These are phyloP conservation scores for Magnaporthiopsis incrustans DNA, from an alignment of 2,329 filamentous ascomycete species.

Conservation along the genomic window DNA sequence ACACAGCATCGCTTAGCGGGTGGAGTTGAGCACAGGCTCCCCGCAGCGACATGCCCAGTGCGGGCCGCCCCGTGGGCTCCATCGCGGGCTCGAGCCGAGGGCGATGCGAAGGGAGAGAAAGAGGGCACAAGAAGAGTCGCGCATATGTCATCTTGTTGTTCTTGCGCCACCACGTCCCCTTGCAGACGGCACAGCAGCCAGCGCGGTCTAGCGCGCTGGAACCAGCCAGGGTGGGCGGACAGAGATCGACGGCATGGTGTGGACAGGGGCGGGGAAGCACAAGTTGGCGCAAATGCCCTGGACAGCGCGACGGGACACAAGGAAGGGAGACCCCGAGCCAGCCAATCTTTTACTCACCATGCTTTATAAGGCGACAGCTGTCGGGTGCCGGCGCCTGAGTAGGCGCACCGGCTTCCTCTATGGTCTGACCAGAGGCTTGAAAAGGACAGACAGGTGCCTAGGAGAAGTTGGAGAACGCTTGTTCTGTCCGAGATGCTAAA, in stretches of 20 bases:
- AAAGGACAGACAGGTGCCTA: neutral
- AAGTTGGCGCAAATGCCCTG: neutral
- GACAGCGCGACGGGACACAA: neutral
- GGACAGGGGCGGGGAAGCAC: no score
- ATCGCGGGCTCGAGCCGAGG: neutral
- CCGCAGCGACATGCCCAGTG: no score
- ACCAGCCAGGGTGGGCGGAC: neutral
- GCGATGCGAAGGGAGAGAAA: neutral
- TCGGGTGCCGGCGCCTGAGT: neutral
- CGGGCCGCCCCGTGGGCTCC: no score
- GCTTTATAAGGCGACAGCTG: neutral
- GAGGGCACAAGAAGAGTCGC: neutral
- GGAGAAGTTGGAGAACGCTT: neutral
- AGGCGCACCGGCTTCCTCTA: neutral
- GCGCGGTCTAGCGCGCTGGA: no score
- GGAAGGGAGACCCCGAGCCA: neutral
- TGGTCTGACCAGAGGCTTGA: neutral
- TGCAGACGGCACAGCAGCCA: neutral
- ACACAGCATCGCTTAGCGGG: no score
- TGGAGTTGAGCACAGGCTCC: neutral
- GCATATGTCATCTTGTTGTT: neutral
- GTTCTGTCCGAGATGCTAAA: no score
- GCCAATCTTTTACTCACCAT: neutral
- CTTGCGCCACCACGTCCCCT: neutral
- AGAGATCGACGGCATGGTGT: neutral